phyloP scores from a whole-genome alignment of 2,329 filamentous ascomycete genomes.

The Lojkania enalia region DNA sequence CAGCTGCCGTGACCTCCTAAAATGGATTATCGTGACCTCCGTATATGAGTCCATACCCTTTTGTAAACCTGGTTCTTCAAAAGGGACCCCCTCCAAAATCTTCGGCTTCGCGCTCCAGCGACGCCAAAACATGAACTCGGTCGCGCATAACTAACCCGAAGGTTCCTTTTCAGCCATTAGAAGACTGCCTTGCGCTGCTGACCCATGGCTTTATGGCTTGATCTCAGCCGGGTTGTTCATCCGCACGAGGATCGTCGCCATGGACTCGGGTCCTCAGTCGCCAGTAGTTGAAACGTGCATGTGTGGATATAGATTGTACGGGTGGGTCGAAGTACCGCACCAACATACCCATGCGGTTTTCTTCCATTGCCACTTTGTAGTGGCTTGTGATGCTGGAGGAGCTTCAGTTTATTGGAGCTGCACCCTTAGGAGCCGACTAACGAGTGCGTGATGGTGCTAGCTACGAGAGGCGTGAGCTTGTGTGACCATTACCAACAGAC shows the following conservation, averaged over 20 bases:
- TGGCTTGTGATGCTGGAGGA: no score
- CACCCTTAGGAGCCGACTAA: background rate
- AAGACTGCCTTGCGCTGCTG: conserved; percentile 6
- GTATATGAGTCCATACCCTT: conserved; percentile 16
- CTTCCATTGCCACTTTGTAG: no score
- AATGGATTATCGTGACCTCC: conserved; percentile 22
- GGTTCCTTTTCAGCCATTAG: conserved; percentile 6
- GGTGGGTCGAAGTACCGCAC: conserved; percentile 9
- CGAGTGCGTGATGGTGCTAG: background rate
- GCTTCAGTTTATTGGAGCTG: no score
- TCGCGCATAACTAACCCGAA: conserved; percentile 13
- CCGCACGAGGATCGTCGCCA: conserved; percentile 31
- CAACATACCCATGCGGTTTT: background rate
- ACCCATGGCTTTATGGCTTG: conserved; percentile 13
- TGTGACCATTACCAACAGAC: conserved; percentile 24
- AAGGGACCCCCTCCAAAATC: conserved; percentile 1
- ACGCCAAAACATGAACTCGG: background rate
- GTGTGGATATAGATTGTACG: conserved; percentile 8
- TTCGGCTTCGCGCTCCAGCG: conserved; percentile 1
- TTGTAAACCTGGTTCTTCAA: conserved; percentile 8
- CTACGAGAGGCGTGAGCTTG: conserved; percentile 14
- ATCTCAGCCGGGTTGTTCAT: conserved; percentile 10
- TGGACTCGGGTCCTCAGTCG: conserved; percentile 29
- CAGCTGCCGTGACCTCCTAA: conserved; percentile 34
- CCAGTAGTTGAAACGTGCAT: conserved; percentile 35